Percentiles rank a stretch among this genome's conserved stretches.
Conservation (phyloP, 2,329 filamentous ascomycete species). For the Verticillium alfalfae region DNA sequence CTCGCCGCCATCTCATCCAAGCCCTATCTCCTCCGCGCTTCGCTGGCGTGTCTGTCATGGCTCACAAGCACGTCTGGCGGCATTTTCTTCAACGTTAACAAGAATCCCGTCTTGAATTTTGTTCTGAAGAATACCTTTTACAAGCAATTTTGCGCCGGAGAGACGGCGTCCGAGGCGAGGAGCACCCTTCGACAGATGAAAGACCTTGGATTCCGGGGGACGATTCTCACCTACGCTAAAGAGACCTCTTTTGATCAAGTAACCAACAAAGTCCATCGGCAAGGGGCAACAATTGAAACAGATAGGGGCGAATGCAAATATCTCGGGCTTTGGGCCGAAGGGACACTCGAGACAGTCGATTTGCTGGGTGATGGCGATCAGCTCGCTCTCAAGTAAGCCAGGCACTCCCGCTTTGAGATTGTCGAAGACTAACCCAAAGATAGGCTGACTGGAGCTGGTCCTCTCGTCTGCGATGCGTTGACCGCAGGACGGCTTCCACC, state of each 20-base stretch:
- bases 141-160: slow-evolving; percentile 53
- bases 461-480: slow-evolving; percentile 29
- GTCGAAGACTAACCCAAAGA: not conserved
- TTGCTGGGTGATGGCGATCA: slow-evolving; percentile 26
- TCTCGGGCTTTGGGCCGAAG: slow-evolving; percentile 29
- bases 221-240: slow-evolving; percentile 49
- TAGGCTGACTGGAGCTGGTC: slow-evolving; percentile 37
- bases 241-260: slow-evolving; percentile 34
- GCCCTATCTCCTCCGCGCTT: not conserved
- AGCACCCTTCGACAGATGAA: slow-evolving; percentile 33
- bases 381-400: slow-evolving; percentile 29
- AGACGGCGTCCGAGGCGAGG: slow-evolving; percentile 38
- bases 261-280: slow-evolving; percentile 11
- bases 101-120: slow-evolving; percentile 39
- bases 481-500: slow-evolving; percentile 25
- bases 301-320: slow-evolving; percentile 11
- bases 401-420: no score
- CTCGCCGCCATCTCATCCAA: not conserved
- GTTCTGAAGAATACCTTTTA: slow-evolving; percentile 45
- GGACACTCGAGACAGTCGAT: slow-evolving; percentile 22
- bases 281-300: not conserved
- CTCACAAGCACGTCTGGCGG: not conserved
- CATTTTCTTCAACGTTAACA: slow-evolving; percentile 35
- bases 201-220: slow-evolving; percentile 44
- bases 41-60: not conserved